Evolutionary conservation across 306 rosid species (phyloP).

Genomic region (Luffa aegyptiaca): DNA sequence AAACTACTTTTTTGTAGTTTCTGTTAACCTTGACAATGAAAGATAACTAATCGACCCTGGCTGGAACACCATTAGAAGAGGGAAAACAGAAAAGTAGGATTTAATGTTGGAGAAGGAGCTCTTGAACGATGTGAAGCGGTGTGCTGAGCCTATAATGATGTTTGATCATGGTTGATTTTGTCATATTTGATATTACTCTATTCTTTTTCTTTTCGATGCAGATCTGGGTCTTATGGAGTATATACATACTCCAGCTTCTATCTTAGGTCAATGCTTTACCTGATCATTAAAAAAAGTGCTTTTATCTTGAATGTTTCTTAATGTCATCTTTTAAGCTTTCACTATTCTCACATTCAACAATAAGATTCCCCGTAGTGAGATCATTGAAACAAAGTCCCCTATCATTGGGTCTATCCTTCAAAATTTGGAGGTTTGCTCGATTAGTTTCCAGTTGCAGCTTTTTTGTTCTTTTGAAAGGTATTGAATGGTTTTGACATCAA

Average conservation of each 20-base stretch:
- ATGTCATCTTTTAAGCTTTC: neutral
- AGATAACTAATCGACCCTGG: slow-evolving; percentile 87
- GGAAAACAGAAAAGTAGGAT: slow-evolving; percentile 82
- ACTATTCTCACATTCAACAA: neutral
- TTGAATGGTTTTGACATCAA: neutral
- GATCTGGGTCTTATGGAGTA: slow-evolving; percentile 2
- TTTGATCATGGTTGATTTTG: slow-evolving; percentile 9
- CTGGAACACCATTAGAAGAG: slow-evolving; percentile 86
- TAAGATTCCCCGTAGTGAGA: neutral
- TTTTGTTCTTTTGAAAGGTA: neutral
- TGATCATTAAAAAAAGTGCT: neutral
- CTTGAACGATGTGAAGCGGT: slow-evolving; percentile 73
- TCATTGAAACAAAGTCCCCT: neutral
- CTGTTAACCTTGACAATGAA: slow-evolving; percentile 39
- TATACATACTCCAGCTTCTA: neutral
- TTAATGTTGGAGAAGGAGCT: slow-evolving; percentile 67
- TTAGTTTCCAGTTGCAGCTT: neutral
- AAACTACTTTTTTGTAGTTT: neutral
- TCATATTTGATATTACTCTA: neutral
- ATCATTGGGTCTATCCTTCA: neutral
- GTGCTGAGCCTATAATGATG: slow-evolving; percentile 84
- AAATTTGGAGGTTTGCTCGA: neutral
- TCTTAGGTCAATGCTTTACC: neutral
- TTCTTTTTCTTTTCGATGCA: neutral
- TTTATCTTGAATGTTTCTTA: neutral